phyloP scores from a whole-genome alignment of 257 asterid species.

The Solanum neorickii region DNA sequence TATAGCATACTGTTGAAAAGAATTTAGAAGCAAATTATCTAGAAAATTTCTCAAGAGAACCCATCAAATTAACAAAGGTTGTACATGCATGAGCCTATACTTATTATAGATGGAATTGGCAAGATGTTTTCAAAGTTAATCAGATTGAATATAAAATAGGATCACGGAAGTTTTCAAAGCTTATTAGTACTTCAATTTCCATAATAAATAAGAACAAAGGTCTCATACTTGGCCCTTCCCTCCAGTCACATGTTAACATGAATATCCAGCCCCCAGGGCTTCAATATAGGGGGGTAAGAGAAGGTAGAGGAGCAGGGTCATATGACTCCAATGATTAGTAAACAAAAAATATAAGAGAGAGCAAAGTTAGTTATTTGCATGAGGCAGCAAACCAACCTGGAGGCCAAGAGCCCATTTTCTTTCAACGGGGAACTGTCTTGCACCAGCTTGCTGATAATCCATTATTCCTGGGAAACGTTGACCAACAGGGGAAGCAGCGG shows the following conservation, averaged over 20 bases:
- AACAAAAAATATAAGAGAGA: background rate
- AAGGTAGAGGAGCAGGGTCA: background rate
- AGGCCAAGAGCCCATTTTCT: constrained; percentile 97
- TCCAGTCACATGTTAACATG: background rate
- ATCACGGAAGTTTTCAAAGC: background rate
- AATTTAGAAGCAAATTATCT: background rate
- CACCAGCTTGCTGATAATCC: constrained; percentile 56
- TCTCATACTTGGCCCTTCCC: background rate
- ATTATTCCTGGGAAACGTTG: constrained; percentile 44
- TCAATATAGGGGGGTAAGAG: background rate
- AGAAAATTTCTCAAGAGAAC: background rate
- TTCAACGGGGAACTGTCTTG: constrained; percentile 49
- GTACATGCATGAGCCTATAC: background rate
- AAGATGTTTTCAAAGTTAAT: background rate
- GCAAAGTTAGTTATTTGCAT: background rate
- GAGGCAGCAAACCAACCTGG: constrained; percentile 45
- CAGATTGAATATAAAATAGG: background rate
- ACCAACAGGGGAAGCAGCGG: constrained; percentile 39
- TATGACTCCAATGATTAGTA: background rate
- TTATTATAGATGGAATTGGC: background rate
- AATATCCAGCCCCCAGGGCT: background rate
- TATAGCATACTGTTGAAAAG: background rate
- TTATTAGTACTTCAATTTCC: background rate
- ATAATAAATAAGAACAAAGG: background rate
- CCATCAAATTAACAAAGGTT: background rate